Evolutionary conservation across 305 asterid genomes (phyloP).

Genomic region (Fraxinus sp.): DNA sequence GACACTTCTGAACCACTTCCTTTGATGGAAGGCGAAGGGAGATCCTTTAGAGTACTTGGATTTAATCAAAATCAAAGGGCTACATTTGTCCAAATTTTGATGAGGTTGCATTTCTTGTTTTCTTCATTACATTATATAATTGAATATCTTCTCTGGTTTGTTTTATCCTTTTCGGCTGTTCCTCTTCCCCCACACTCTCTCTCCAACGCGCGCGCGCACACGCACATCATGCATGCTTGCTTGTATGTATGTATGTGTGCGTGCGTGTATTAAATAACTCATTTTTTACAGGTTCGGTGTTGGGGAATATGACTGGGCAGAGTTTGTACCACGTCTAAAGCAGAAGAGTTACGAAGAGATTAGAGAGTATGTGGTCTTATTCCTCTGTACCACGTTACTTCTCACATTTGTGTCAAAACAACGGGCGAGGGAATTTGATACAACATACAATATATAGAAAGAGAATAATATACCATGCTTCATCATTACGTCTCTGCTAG

Average conservation of each 20-base stretch:
- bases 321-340: slow-evolving; percentile 83
- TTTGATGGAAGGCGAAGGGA: slow-evolving; percentile 98
- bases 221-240: background rate
- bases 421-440: slow-evolving; percentile 8
- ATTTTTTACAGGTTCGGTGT: slow-evolving; percentile 65
- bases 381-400: slow-evolving; percentile 12
- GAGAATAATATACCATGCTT: background rate
- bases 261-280: background rate
- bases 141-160: slow-evolving; percentile 17
- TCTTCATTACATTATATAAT: slow-evolving; percentile 2
- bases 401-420: background rate
- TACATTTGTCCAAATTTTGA: slow-evolving; percentile 76
- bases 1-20: slow-evolving; percentile 77
- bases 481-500: background rate
- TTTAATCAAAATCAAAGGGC: slow-evolving; percentile 93
- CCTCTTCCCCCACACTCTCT: slow-evolving; percentile 9
- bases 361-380: slow-evolving; percentile 58
- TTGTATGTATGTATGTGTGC: background rate
- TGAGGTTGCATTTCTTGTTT: slow-evolving; percentile 63
- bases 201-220: background rate
- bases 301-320: slow-evolving; percentile 87
- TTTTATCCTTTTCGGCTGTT: slow-evolving; percentile 6
- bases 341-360: slow-evolving; percentile 82
- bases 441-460: background rate
- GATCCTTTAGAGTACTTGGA: slow-evolving; percentile 78